These are phyloP conservation scores for Xylogone sp. DNA, from an alignment of 2,329 filamentous ascomycete species.

Conservation along the genomic window DNA sequence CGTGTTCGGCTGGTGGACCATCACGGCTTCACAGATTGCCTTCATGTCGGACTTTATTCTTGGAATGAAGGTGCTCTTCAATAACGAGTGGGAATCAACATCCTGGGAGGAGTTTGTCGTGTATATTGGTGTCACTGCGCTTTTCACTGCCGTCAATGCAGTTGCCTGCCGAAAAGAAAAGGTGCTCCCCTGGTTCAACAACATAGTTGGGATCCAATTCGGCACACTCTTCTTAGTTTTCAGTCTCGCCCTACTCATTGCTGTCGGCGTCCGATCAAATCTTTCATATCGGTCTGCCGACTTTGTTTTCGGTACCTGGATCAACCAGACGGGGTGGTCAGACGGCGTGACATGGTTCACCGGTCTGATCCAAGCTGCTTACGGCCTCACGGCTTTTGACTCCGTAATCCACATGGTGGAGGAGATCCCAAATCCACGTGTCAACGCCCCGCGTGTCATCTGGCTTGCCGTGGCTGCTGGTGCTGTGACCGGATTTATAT, in stretches of 20 bases:
- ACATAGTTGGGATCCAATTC: slow-evolving; percentile 51
- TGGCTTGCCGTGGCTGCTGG: slow-evolving; percentile 48
- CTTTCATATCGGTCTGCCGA: slow-evolving; percentile 43
- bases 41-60: slow-evolving; percentile 57
- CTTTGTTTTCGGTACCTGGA: slow-evolving; percentile 51
- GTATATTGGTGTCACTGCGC: slow-evolving; percentile 45
- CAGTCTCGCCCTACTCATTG: slow-evolving; percentile 46
- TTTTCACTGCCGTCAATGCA: slow-evolving; percentile 47
- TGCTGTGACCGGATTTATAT: slow-evolving; percentile 45
- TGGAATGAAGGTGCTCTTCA: slow-evolving; percentile 52
- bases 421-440: slow-evolving; percentile 49
- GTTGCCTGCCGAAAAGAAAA: slow-evolving; percentile 46
- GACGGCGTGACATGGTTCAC: slow-evolving; percentile 55
- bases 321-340: slow-evolving; percentile 47
- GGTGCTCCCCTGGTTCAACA: slow-evolving; percentile 49
- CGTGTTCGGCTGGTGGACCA: slow-evolving; percentile 55
- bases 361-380: slow-evolving; percentile 53
- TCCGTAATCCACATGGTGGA: slow-evolving; percentile 57
- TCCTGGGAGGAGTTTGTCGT: slow-evolving; percentile 54
- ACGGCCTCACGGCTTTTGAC: slow-evolving; percentile 54
- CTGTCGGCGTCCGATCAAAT: slow-evolving; percentile 41
- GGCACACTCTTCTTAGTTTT: slow-evolving; percentile 48
- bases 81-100: slow-evolving; percentile 39
- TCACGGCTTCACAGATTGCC: slow-evolving; percentile 51
- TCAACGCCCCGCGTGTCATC: slow-evolving; percentile 47